phyloP scores from a whole-genome alignment of 805 yeast genomes.

The Wickerhamomyces pijperi region DNA sequence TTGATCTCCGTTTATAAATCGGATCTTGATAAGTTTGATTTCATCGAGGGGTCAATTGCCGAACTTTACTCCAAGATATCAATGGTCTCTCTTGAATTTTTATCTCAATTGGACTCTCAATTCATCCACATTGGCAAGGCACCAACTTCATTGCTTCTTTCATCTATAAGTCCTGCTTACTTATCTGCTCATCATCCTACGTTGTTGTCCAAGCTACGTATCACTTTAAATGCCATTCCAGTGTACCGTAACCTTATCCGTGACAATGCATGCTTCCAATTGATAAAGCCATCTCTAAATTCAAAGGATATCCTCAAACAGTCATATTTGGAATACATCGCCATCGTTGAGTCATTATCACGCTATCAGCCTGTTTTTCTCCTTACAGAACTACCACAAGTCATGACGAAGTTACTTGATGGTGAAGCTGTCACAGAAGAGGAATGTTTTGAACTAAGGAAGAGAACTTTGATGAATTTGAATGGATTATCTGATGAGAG shows the following conservation, averaged over 20 bases:
- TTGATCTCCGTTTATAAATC: conserved; percentile 7
- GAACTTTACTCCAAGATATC: conserved; percentile 12
- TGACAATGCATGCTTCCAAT: conserved; percentile 2
- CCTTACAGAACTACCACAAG: conserved; percentile 10
- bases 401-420: conserved; percentile 14
- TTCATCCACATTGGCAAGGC: conserved; percentile 5
- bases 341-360: conserved; percentile 5
- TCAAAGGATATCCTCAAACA: conserved; percentile 6
- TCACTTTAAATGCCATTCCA: conserved; percentile 7
- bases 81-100: conserved; percentile 3
- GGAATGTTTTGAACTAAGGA: conserved; percentile 12
- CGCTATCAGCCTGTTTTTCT: conserved; percentile 7
- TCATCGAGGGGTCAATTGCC: conserved; percentile 9
- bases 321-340: conserved; percentile 15
- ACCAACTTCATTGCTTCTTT: conserved; percentile 5
- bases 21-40: conserved; percentile 3
- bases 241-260: conserved; percentile 9
- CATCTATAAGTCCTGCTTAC: conserved; percentile 11
- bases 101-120: conserved; percentile 4
- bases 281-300: conserved; percentile 5
- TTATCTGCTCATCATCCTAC: conserved; percentile 6
- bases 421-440: conserved; percentile 12
- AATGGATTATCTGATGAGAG: conserved; percentile 5
- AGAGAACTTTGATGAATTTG: conserved; percentile 11
- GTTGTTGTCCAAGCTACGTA: conserved; percentile 4